These are phyloP conservation scores for Theobroma grandiflorum DNA, from an alignment of 441 rosid species.

Conservation along the genomic window DNA sequence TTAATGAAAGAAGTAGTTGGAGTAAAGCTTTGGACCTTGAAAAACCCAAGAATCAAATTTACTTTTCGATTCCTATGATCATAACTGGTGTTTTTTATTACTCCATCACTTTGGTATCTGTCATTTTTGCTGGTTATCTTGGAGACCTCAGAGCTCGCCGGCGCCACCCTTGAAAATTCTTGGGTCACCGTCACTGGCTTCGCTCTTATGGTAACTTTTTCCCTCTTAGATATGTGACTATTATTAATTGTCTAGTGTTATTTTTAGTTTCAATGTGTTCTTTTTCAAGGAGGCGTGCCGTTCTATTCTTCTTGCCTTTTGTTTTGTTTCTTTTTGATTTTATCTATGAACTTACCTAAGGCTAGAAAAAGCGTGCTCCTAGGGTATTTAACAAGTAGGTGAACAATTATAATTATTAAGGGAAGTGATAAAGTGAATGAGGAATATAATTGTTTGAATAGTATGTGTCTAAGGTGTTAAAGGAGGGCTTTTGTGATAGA, in stretches of 20 bases:
- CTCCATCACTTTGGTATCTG: slow-evolving; percentile 66
- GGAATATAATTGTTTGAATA: no score
- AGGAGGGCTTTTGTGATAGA: no score
- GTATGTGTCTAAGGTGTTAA: no score
- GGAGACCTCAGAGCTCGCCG: slow-evolving; percentile 79
- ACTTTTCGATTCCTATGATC: slow-evolving; percentile 72
- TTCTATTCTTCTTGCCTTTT: neutral
- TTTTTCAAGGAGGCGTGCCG: neutral
- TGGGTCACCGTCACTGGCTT: slow-evolving; percentile 86
- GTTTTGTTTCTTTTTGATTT: no score
- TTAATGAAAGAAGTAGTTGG: slow-evolving; percentile 34
- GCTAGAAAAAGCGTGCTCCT: no score
- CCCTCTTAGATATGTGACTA: neutral
- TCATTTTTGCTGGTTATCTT: slow-evolving; percentile 87
- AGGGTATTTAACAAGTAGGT: no score
- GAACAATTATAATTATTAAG: no score
- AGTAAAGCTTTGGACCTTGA: slow-evolving; percentile 48
- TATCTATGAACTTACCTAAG: no score
- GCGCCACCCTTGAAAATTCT: slow-evolving; percentile 83
- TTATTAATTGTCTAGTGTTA: neutral
- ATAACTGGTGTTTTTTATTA: slow-evolving; percentile 60
- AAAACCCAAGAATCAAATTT: slow-evolving; percentile 58
- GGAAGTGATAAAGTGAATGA: no score
- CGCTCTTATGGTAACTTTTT: slow-evolving; percentile 66
- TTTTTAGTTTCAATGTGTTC: neutral